phyloP scores from a whole-genome alignment of 2,329 filamentous ascomycete species.

The Tothia fuscella region DNA sequence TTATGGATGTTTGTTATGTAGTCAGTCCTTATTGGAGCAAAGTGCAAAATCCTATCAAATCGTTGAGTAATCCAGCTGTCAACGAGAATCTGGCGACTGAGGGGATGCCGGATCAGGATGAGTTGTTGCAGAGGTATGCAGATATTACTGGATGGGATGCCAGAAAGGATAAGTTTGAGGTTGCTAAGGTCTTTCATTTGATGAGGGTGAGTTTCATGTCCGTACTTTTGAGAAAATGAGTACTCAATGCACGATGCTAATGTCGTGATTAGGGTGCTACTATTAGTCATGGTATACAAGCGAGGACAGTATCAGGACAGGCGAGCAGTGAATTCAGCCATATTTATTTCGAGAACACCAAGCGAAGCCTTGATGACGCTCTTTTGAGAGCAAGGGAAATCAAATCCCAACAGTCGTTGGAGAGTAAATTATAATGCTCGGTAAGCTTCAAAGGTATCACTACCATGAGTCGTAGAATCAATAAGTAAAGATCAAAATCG shows the following conservation, averaged over 20 bases:
- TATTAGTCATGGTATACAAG: conserved; percentile 25
- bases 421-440: conserved; percentile 16
- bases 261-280: conserved; percentile 18
- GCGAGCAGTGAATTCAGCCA: conserved; percentile 26
- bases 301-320: conserved; percentile 24
- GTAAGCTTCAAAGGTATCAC: no score
- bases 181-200: conserved; percentile 24
- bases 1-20: conserved; percentile 8
- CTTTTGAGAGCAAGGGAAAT: conserved; percentile 18
- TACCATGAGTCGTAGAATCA: not conserved
- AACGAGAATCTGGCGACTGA: conserved; percentile 15
- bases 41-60: not conserved
- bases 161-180: conserved; percentile 21
- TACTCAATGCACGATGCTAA: conserved; percentile 3
- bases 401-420: conserved; percentile 18
- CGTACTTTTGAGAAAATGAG: no score
- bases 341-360: conserved; percentile 24
- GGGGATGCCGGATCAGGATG: not conserved
- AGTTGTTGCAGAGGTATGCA: conserved; percentile 3
- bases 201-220: conserved; percentile 19
- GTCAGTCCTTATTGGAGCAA: conserved; percentile 4
- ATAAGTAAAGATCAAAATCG: not conserved
- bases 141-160: conserved; percentile 5
- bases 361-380: conserved; percentile 20
- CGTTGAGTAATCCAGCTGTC: conserved; percentile 2